phyloP scores from a whole-genome alignment of 2,329 filamentous ascomycete species.

The Periconia sp. region DNA sequence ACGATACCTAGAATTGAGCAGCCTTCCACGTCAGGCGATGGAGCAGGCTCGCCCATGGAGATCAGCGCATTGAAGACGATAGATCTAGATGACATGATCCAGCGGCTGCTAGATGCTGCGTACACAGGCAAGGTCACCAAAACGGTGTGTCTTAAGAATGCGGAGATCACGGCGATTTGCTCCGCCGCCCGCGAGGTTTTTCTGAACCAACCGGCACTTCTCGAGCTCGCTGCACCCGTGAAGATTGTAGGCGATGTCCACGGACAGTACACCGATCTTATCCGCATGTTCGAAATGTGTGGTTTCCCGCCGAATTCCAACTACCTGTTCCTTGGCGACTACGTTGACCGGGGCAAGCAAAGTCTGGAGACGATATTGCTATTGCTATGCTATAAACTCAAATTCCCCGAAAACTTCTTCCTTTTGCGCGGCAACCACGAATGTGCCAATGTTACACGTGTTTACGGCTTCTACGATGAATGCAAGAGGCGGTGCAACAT shows the following conservation, averaged over 20 bases:
- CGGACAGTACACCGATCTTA: slow-evolving; percentile 93
- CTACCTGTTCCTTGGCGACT: slow-evolving; percentile 93
- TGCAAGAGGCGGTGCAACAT: slow-evolving; percentile 96
- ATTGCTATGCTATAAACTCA: slow-evolving; percentile 93
- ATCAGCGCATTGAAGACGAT: slow-evolving; percentile 91
- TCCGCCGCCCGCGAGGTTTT: slow-evolving; percentile 85
- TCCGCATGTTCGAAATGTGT: slow-evolving; percentile 98
- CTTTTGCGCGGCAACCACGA: slow-evolving; percentile 93
- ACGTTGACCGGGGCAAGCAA: slow-evolving; percentile 95
- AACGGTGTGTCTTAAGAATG: slow-evolving; percentile 95
- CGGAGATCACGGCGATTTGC: slow-evolving; percentile 93
- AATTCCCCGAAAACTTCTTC: slow-evolving; percentile 97
- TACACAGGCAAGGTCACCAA: slow-evolving; percentile 98
- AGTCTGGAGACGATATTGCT: slow-evolving; percentile 92
- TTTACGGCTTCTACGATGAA: slow-evolving; percentile 98
- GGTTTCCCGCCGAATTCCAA: slow-evolving; percentile 91
- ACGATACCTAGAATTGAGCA: slow-evolving; percentile 64
- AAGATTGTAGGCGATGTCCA: slow-evolving; percentile 98
- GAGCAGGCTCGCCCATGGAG: slow-evolving; percentile 64
- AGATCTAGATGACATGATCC: slow-evolving; percentile 96
- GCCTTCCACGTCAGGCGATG: slow-evolving; percentile 51
- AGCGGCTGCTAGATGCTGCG: slow-evolving; percentile 86
- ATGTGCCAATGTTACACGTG: slow-evolving; percentile 91
- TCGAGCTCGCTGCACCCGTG: slow-evolving; percentile 91
- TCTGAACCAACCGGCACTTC: slow-evolving; percentile 83